Evolutionary conservation across 164 flowering plant genomes (phyloP).

Genomic region (Warburgia ugandensis): DNA sequence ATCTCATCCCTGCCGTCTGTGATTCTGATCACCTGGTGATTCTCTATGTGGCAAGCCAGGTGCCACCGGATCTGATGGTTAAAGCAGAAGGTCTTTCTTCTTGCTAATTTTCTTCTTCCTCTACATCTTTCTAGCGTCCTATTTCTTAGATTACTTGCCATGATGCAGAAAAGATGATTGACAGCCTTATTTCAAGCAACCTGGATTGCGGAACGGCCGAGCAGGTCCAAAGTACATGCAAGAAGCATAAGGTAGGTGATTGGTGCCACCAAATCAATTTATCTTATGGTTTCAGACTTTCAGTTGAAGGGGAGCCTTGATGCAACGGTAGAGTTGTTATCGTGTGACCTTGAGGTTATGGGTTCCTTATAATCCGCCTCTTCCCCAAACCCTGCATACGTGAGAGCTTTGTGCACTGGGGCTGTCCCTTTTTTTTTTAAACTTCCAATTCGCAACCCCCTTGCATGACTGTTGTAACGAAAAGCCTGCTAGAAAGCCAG

Average conservation of each 20-base stretch:
- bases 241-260: slow-evolving; percentile 12
- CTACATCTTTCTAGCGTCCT: neutral
- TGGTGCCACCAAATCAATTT: neutral
- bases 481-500: too few relatives aligned
- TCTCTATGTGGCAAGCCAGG: neutral
- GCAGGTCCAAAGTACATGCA: slow-evolving; percentile 5
- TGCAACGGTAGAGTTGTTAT: too few relatives aligned
- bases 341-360: neutral
- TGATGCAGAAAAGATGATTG: neutral
- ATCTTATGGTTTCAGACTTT: neutral
- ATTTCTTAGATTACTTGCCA: neutral
- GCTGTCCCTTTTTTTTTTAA: too few relatives aligned
- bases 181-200: neutral
- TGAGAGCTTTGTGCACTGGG: too few relatives aligned
- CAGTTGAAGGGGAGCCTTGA: too few relatives aligned
- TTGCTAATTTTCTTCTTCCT: neutral
- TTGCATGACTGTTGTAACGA: too few relatives aligned
- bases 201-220: slow-evolving; percentile 1
- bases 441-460: too few relatives aligned
- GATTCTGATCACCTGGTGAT: slow-evolving; percentile 10
- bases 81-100: slow-evolving; percentile 10
- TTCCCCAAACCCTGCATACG: too few relatives aligned
- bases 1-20: neutral
- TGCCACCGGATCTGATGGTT: neutral
- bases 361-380: too few relatives aligned